Percentiles rank a stretch among this genome's conserved stretches.
These are phyloP conservation scores for Diaporthe amygdali DNA, from an alignment of 2,329 filamentous ascomycete species.

Conservation along the genomic window DNA sequence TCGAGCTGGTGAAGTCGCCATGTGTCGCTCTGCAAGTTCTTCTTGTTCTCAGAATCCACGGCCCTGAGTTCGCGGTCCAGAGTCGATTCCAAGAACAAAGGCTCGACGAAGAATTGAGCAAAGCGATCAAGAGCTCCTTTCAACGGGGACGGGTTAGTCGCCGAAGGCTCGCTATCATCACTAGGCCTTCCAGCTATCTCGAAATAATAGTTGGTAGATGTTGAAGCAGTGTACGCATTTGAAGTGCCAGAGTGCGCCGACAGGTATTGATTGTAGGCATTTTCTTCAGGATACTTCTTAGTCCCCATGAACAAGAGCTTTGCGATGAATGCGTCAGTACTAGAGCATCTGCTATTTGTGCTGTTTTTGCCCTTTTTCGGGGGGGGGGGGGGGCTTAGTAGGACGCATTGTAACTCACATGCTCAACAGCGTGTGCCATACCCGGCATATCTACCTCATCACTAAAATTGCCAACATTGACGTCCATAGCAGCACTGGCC, in stretches of 20 bases:
- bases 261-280: constrained; percentile 94
- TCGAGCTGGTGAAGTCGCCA: constrained; percentile 89
- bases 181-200: constrained; percentile 84
- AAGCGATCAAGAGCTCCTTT: constrained; percentile 89
- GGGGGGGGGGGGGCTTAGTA: too few species aligned
- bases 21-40: constrained; percentile 89
- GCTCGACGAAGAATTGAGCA: constrained; percentile 90
- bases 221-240: constrained; percentile 92
- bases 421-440: constrained; percentile 95
- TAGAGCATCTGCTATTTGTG: not conserved
- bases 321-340: constrained; percentile 1
- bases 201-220: constrained; percentile 98
- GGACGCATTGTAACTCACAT: constrained; percentile 54
- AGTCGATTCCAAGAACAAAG: constrained; percentile 83
- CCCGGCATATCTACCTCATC: constrained; percentile 90
- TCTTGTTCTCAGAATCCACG: constrained; percentile 96
- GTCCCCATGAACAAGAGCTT: constrained; percentile 96
- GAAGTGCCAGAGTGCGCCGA: constrained; percentile 88
- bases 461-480: constrained; percentile 95
- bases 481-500: constrained; percentile 92
- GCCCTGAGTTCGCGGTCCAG: constrained; percentile 86
- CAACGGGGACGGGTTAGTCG: constrained; percentile 64
- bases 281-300: constrained; percentile 95
- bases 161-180: constrained; percentile 61
- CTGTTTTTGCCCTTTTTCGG: not conserved